Base-by-base conservation (phyloP, 163 green algal species). In the Chloroidium sp. region DNA sequence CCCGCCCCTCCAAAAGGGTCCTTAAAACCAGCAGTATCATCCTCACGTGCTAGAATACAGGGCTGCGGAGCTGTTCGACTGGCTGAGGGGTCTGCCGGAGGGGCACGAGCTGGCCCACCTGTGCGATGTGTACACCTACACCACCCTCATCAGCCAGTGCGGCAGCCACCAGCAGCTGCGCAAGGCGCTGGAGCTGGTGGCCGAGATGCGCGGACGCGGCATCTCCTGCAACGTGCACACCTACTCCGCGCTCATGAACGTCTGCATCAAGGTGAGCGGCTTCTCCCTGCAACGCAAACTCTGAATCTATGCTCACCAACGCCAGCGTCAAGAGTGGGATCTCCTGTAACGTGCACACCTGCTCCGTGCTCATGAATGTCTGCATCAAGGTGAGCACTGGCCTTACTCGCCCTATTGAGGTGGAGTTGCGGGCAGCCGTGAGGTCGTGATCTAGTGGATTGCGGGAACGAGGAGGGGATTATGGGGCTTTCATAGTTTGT, bases 171-270 rank as follows among this genome's bases (percentile, higher is more conserved):
- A 85, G 68, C 82, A 85, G 82, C 82, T 85, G 4, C 78, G 82
- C 67, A 82, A 80, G 62, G 89, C 89, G 12, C 84, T 92, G 74
- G 89, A 91, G 75, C 80, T 93, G 60, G 83, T 91, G 1, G 86
- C 79, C 2, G 89, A 92, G 84, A 93, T 93, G 89, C 86, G 85
- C 36, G 69, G 75, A 57, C 80, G 82, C 10, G 86, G 89, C 74
- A 85, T 93, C 8, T 64, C 86, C 61, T 92, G 88, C 87, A 97
- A 97, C 83, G 90, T 95, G 78, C 90, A 95, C 84, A 90, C 91
- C 72, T 94, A 91, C 86, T 86, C 81, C 0, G 88, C 88, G 12
- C 83, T 92, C 57, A 90, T 91, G 87, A 83, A 82, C 69, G 88
- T 92, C 3, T 90, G 86, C 85, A 85, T 90, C 62, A 90, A 92